Evolutionary conservation across 78 protist genomes (phyloP), one percentile per base, ranked within the genome.

Genomic region (Planoprotostelium fungivorum): DNA sequence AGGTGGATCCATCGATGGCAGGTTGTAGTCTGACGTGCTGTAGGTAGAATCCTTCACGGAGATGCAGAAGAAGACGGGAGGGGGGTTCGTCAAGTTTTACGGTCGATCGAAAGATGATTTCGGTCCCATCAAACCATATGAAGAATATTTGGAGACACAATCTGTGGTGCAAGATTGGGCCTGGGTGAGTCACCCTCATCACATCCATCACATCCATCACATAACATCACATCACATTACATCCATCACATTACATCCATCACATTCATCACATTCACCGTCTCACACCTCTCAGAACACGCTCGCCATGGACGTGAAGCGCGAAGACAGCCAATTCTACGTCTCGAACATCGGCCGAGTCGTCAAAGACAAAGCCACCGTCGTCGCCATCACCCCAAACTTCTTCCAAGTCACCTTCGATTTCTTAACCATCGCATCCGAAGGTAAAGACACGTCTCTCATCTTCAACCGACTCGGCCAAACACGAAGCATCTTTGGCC

Each of bases 301-400:
- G n/a, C n/a, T n/a, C n/a, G n/a, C n/a, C n/a, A n/a, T n/a, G n/a
- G n/a, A n/a, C n/a, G n/a, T n/a, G n/a, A n/a, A n/a, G n/a, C n/a
- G n/a, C n/a, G n/a, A n/a, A n/a, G n/a, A n/a, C n/a, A n/a, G n/a
- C n/a, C n/a, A n/a, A n/a, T n/a, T n/a, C n/a, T n/a, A n/a, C n/a
- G n/a, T n/a, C 39, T 37, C 91, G 9, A 95, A 86, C 34, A 37
- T 91, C 16, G 95, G 95, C 35, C 90, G 87, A 34, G 90, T 89
- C 89, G 90, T 89, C 88, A 63, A 86, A 1, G 92, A 91, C 85
- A 83, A 28, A 10, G 85, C 34, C n/a, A 23, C 63, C 35, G 29
- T 92, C n/a, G 37, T 84, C 51, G 90, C 86, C 1, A 36, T 90
- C 10, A 88, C 96, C 28, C 98, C 98, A 9, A 89, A 94, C 86